A percentile compares a stretch with the other conserved stretches of the same genome.
phyloP scores from a whole-genome alignment of 257 asterid species.

The Datura wrightii region DNA sequence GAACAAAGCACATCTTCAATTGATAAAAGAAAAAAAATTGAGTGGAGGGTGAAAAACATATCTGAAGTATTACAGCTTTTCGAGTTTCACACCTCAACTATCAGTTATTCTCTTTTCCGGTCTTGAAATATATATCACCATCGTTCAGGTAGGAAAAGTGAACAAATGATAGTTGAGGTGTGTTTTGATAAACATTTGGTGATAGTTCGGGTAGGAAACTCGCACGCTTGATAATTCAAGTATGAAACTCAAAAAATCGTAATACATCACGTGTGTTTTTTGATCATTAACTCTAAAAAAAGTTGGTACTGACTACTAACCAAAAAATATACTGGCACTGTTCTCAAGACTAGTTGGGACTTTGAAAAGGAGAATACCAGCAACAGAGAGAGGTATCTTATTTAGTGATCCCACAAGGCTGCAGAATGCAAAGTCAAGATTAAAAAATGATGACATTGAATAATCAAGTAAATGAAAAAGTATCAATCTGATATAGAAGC shows the following conservation, averaged over 20 bases:
- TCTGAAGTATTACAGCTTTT: no score
- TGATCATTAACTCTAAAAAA: not conserved
- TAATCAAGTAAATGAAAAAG: not conserved
- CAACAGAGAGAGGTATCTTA: constrained; percentile 88
- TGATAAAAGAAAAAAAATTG: not conserved
- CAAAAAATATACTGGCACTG: constrained; percentile 77
- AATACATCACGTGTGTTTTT: no score
- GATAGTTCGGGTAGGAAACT: no score
- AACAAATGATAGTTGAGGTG: no score
- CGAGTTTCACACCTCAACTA: no score
- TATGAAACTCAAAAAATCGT: no score
- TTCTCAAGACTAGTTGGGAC: constrained; percentile 86
- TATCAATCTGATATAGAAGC: not conserved
- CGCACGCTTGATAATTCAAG: no score
- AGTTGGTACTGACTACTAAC: constrained; percentile 61
- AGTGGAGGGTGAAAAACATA: no score
- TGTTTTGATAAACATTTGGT: no score
- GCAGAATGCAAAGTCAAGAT: constrained; percentile 34
- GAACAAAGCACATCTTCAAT: not conserved
- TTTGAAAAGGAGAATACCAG: constrained; percentile 81
- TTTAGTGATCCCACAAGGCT: constrained; percentile 92
- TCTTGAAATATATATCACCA: no score
- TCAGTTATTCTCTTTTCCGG: no score
- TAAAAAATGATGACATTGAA: not conserved
- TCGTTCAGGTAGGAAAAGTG: no score